phyloP scores from a whole-genome alignment of 495 filamentous ascomycete genomes.

The Cetradonia linearis region DNA sequence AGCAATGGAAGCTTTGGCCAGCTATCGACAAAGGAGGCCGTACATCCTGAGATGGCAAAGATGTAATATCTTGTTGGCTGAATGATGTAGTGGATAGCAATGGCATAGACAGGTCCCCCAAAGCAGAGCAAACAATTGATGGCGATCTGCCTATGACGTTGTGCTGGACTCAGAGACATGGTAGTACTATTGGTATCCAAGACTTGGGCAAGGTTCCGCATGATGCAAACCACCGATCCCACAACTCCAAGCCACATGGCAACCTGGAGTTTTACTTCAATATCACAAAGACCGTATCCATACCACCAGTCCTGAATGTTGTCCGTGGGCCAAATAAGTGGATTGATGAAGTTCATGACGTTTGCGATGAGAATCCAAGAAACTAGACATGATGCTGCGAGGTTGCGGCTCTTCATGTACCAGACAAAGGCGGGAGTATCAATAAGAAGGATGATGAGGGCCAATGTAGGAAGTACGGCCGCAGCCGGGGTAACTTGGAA shows the following conservation, averaged over 20 bases:
- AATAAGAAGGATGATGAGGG: constrained; percentile 46
- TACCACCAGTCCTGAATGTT: constrained; percentile 57
- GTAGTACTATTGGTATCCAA: constrained; percentile 55
- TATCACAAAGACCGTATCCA: constrained; percentile 71
- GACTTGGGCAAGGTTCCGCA: constrained; percentile 59
- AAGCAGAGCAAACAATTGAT: constrained; percentile 62
- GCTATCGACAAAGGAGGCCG: constrained; percentile 49
- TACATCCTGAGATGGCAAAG: constrained; percentile 64
- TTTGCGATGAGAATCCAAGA: constrained; percentile 56
- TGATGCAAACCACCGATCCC: constrained; percentile 53
- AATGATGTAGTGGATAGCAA: constrained; percentile 58
- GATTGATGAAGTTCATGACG: constrained; percentile 60
- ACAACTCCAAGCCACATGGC: constrained; percentile 54
- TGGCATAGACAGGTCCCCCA: constrained; percentile 52
- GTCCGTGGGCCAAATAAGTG: constrained; percentile 71
- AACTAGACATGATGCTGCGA: constrained; percentile 53
- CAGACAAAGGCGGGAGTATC: constrained; percentile 46
- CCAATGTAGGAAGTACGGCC: constrained; percentile 40
- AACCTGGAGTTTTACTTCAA: constrained; percentile 61
- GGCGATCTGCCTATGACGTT: constrained; percentile 42
- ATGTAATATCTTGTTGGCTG: constrained; percentile 64
- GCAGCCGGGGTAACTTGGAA: constrained; percentile 36
- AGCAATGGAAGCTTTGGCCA: constrained; percentile 62
- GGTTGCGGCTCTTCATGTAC: constrained; percentile 49
- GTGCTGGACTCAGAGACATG: constrained; percentile 41